Evolutionary conservation across 1,139 yeast species (phyloP).

Genomic region (Diutina scorzettiae): DNA sequence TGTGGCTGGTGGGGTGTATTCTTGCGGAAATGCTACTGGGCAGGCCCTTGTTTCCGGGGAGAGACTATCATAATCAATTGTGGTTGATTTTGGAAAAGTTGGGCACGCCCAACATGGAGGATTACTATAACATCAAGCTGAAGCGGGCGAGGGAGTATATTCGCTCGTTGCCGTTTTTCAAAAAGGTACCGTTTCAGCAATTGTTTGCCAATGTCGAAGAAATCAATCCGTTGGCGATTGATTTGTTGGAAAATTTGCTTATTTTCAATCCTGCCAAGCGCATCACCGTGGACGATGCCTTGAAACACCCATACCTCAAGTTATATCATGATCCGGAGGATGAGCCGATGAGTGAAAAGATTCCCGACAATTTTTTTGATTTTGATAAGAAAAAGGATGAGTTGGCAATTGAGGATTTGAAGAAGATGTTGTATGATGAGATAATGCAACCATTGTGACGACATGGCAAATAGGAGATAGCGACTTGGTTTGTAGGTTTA

Average conservation of each 20-base stretch:
- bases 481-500: too few relatives aligned
- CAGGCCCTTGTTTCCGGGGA: constrained; percentile 85
- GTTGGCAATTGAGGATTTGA: constrained; percentile 57
- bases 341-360: constrained; percentile 67
- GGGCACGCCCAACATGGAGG: constrained; percentile 84
- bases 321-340: constrained; percentile 76
- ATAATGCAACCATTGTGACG: constrained; percentile 27
- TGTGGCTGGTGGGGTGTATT: constrained; percentile 96
- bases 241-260: constrained; percentile 60
- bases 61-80: constrained; percentile 86
- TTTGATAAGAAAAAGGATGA: constrained; percentile 71
- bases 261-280: constrained; percentile 74
- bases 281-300: constrained; percentile 69
- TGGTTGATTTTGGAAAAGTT: constrained; percentile 76
- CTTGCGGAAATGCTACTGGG: constrained; percentile 85
- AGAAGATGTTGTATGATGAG: constrained; percentile 56
- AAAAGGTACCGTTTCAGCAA: constrained; percentile 40
- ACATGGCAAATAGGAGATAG: too few relatives aligned
- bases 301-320: constrained; percentile 69
- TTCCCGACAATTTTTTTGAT: constrained; percentile 69
- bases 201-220: constrained; percentile 22
- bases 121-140: constrained; percentile 67
- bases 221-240: constrained; percentile 59
- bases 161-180: constrained; percentile 55
- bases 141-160: constrained; percentile 83